phyloP scores from a whole-genome alignment of 2,329 filamentous ascomycete species.

The Zasmidium citrigriseum region DNA sequence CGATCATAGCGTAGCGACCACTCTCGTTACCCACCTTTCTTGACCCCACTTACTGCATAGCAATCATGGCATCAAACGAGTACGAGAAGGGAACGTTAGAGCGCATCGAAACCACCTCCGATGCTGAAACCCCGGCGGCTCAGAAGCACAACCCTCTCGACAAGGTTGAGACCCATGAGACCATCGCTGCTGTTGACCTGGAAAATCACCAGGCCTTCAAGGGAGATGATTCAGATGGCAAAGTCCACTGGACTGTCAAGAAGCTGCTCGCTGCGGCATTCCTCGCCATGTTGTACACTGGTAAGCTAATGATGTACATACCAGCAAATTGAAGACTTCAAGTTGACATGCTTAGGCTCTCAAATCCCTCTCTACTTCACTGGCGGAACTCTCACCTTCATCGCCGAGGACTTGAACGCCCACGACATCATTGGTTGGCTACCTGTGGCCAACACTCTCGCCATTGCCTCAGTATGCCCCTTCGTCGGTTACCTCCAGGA shows the following conservation, averaged over 20 bases:
- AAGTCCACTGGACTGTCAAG: slow-evolving; percentile 38
- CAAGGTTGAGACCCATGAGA: slow-evolving; percentile 19
- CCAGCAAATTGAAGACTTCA: neutral
- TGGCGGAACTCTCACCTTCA: slow-evolving; percentile 24
- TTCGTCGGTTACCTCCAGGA: slow-evolving; percentile 68
- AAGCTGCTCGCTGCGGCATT: slow-evolving; percentile 39
- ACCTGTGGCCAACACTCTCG: slow-evolving; percentile 52
- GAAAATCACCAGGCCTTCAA: slow-evolving; percentile 39
- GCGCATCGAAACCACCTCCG: slow-evolving; percentile 17
- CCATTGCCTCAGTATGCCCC: slow-evolving; percentile 57
- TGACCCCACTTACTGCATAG: neutral
- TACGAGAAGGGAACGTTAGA: slow-evolving; percentile 18
- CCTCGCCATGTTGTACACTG: slow-evolving; percentile 41
- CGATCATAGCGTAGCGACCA: neutral
- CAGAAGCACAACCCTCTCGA: slow-evolving; percentile 12
- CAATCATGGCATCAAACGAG: slow-evolving; percentile 7
- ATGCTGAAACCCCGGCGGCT: slow-evolving; percentile 7
- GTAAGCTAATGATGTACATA: slow-evolving; percentile 11
- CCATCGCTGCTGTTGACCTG: slow-evolving; percentile 32
- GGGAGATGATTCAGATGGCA: slow-evolving; percentile 44
- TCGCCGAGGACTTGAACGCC: slow-evolving; percentile 23
- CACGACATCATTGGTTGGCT: slow-evolving; percentile 25
- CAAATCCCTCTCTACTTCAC: slow-evolving; percentile 30
- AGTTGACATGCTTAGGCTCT: slow-evolving; percentile 14
- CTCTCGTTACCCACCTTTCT: neutral